Conservation (phyloP, 306 rosid species). For the Rosa rugosa region DNA sequence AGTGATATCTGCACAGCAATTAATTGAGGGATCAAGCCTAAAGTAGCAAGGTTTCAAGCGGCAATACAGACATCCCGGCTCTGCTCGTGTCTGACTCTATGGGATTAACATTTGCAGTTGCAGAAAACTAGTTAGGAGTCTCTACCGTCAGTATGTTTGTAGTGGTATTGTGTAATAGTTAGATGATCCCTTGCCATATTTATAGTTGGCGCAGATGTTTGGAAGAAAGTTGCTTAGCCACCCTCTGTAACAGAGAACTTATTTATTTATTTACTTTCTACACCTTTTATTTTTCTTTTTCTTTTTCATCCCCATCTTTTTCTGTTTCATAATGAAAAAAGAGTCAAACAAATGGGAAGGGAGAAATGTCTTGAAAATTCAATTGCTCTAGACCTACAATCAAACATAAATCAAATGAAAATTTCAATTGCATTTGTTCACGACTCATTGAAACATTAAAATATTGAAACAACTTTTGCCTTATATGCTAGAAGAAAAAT, state of each 20-base stretch:
- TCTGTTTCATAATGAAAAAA: too few relatives aligned
- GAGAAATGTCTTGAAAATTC: too few relatives aligned
- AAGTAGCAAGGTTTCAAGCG: neutral
- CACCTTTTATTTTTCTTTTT: too few relatives aligned
- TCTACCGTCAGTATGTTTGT: neutral
- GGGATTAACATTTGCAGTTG: neutral
- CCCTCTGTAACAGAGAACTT: neutral
- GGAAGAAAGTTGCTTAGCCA: neutral
- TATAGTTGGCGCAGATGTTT: neutral
- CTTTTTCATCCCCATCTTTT: too few relatives aligned
- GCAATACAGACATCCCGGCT: neutral
- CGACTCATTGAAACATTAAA: too few relatives aligned
- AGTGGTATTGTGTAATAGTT: neutral
- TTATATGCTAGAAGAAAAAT: too few relatives aligned
- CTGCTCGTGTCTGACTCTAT: conserved; percentile 7
- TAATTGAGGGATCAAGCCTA: neutral
- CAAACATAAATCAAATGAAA: too few relatives aligned
- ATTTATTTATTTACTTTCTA: too few relatives aligned
- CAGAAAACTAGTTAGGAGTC: conserved; percentile 4
- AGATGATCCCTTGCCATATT: neutral
- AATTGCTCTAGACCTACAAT: too few relatives aligned
- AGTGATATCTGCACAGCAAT: conserved; percentile 13
- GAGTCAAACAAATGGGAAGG: too few relatives aligned
- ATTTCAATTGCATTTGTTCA: too few relatives aligned
- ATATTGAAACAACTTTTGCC: too few relatives aligned